A percentile compares a stretch with the other conserved stretches of the same genome.
Conservation (phyloP, 345 rosid species). For the Leavenworthia alabamica region DNA sequence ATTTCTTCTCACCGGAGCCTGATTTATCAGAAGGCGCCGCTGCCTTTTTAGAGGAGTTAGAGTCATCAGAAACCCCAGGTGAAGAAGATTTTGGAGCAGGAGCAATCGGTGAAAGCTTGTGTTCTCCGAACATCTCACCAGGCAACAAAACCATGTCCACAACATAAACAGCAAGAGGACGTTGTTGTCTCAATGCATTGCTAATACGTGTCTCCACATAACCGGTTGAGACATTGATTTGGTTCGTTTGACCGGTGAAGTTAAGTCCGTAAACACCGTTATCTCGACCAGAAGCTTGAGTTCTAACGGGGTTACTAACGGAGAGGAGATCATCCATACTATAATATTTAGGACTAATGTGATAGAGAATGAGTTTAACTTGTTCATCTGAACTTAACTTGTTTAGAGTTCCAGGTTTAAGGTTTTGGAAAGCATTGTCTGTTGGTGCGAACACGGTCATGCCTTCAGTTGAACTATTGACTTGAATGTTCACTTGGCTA, state of each 20-base stretch:
- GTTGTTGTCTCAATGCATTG: conserved; percentile 39
- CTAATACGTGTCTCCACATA: conserved; percentile 53
- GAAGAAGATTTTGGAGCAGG: conserved; percentile 30
- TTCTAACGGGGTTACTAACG: conserved; percentile 77
- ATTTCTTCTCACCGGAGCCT: conserved; percentile 29
- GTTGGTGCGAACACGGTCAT: conserved; percentile 82
- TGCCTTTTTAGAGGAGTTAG: conserved; percentile 25
- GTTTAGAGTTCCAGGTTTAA: conserved; percentile 53
- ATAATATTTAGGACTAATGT: conserved; percentile 58
- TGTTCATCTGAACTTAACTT: conserved; percentile 37
- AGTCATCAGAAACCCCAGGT: conserved; percentile 2
- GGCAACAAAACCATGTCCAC: conserved; percentile 81
- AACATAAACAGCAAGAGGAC: conserved; percentile 69
- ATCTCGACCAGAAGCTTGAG: conserved; percentile 52
- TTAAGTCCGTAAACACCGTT: conserved; percentile 51
- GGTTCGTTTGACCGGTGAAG: conserved; percentile 58
- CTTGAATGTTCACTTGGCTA: conserved; percentile 53
- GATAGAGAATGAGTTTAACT: conserved; percentile 58
- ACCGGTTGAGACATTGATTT: conserved; percentile 73
- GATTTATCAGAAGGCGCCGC: conserved; percentile 27
- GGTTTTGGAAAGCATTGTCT: conserved; percentile 77
- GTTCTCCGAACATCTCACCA: conserved; percentile 43
- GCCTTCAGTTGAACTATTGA: conserved; percentile 69
- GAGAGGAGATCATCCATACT: conserved; percentile 39
- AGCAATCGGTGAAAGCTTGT: conserved; percentile 38